Evolutionary conservation across 495 filamentous ascomycete genomes (phyloP).

Genomic region (Aspergillus sparsus): DNA sequence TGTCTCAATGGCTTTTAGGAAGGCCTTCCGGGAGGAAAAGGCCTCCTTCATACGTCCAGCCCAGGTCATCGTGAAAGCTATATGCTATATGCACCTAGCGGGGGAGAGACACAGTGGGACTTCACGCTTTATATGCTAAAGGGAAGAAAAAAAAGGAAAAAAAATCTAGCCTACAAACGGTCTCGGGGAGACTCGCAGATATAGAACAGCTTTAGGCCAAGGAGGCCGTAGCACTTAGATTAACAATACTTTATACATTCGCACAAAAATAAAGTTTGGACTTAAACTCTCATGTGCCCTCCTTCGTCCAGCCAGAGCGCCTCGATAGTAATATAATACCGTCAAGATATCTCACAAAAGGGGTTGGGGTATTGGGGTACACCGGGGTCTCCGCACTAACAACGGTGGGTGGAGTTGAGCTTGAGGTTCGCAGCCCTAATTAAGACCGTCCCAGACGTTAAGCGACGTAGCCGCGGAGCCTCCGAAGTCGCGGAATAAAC

Average conservation of each 20-base stretch:
- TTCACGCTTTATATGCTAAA: background rate
- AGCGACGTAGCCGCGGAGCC: background rate
- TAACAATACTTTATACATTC: background rate
- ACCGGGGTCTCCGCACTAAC: background rate
- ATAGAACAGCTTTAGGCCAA: background rate
- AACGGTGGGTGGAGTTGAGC: too few species aligned
- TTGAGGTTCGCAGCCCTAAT: background rate
- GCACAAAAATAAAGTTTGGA: background rate
- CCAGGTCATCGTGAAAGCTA: background rate
- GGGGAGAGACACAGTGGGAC: background rate
- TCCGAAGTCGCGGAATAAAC: background rate
- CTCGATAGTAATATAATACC: background rate
- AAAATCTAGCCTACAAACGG: background rate
- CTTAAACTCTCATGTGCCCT: background rate
- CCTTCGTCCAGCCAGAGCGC: background rate
- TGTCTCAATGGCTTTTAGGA: slow-evolving; percentile 4
- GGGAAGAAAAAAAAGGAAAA: background rate
- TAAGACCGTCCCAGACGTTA: background rate
- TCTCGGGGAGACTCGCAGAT: background rate
- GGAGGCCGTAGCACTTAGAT: background rate
- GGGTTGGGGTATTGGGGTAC: background rate
- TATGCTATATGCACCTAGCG: background rate
- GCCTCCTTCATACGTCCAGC: background rate
- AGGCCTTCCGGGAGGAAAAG: background rate
- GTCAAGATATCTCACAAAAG: background rate